phyloP scores from a whole-genome alignment of 345 rosid species.

The Euclidium syriacum region DNA sequence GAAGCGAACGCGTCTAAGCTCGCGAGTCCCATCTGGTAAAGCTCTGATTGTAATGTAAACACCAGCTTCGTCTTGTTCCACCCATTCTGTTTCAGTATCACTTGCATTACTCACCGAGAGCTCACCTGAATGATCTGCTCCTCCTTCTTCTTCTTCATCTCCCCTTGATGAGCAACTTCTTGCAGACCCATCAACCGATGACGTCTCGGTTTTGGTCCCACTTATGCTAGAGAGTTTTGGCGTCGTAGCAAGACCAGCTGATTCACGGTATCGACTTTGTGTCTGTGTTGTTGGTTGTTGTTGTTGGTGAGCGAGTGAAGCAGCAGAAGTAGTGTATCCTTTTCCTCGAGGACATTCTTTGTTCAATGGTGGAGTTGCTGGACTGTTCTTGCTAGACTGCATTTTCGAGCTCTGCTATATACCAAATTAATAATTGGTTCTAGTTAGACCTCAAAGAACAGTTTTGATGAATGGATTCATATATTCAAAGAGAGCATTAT shows the following conservation, averaged over 20 bases:
- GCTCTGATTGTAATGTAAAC: conserved; percentile 87
- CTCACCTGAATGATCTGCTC: conserved; percentile 57
- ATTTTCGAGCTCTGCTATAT: conserved; percentile 45
- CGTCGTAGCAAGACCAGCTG: conserved; percentile 57
- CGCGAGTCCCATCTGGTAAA: conserved; percentile 70
- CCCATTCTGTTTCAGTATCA: conserved; percentile 89
- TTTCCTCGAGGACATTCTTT: conserved; percentile 57
- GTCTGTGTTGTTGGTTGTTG: conserved; percentile 37
- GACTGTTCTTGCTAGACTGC: conserved; percentile 63
- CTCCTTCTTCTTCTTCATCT: conserved; percentile 27
- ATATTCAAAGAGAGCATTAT: conserved; percentile 35
- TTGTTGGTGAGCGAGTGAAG: conserved; percentile 55
- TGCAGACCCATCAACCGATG: conserved; percentile 64
- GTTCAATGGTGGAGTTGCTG: conserved; percentile 73
- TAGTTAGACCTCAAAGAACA: conserved; percentile 17
- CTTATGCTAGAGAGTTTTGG: conserved; percentile 64
- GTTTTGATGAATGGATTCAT: conserved; percentile 46
- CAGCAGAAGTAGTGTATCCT: conserved; percentile 62
- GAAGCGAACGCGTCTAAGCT: conserved; percentile 95
- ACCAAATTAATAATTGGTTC: neutral
- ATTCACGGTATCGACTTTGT: conserved; percentile 39
- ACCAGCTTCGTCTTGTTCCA: conserved; percentile 92
- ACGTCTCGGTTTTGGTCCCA: conserved; percentile 71
- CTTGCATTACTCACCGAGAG: conserved; percentile 89
- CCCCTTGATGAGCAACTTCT: conserved; percentile 80